Evolutionary conservation across 192 early-diverging fungal genomes (phyloP).

Genomic region (Funneliformis geosporum): DNA sequence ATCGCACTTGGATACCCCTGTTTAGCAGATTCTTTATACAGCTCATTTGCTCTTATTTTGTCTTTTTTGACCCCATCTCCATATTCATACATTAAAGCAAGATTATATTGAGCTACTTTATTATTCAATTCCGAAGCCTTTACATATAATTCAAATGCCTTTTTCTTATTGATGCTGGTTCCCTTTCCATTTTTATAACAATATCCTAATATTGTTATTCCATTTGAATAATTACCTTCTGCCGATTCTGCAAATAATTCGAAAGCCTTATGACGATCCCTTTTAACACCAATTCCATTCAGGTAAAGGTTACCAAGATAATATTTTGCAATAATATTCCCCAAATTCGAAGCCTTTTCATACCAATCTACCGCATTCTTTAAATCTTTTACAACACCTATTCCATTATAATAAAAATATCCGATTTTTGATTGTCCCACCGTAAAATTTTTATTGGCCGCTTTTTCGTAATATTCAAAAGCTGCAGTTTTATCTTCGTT

Average conservation of each 20-base stretch:
- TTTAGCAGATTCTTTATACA: no score
- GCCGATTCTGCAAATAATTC: constrained; percentile 49
- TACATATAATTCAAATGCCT: no score
- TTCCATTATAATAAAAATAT: constrained; percentile 77
- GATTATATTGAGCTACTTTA: no score
- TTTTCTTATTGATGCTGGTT: no score
- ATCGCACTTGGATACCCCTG: no score
- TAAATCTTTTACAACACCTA: constrained; percentile 55
- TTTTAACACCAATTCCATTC: constrained; percentile 57
- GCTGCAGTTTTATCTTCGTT: not conserved
- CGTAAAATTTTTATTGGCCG: constrained; percentile 62
- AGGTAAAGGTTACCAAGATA: constrained; percentile 77
- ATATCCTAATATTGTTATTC: no score
- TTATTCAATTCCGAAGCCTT: no score
- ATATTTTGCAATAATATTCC: constrained; percentile 61
- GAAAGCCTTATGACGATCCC: constrained; percentile 50
- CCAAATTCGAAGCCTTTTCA: constrained; percentile 51
- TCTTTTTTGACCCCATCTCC: no score
- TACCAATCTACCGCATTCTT: constrained; percentile 61
- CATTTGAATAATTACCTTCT: no score
- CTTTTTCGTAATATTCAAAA: constrained; percentile 32
- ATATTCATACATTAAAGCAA: no score
- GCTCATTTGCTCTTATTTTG: no score
- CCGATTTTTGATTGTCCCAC: constrained; percentile 79
- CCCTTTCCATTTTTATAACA: constrained; percentile 52